Evolutionary conservation across 352 stramenopile species (phyloP), one percentile per base, ranked within the genome.

Genomic region (Globisporangium parvum): DNA sequence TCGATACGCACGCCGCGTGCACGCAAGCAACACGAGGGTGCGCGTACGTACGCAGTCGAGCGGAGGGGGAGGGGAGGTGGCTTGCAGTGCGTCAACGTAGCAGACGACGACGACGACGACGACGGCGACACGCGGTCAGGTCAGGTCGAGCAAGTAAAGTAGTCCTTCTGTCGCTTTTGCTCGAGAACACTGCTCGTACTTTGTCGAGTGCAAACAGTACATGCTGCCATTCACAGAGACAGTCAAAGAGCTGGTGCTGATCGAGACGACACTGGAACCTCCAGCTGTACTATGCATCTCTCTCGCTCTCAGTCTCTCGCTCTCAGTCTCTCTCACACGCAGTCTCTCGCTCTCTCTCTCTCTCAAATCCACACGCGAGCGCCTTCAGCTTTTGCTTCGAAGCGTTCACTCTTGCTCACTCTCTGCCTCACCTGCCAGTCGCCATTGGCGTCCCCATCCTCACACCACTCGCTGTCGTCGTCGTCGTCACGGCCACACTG

Each of bases 261-360:
- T n/a, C 23, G 47, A 52, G 28, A 28, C 26, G 26, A 28, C 26
- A 5, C 5, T 28, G 26, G 5, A 28, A 28, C 26, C 26, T 28
- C 2, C 26, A 28, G 26, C 26, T 37, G 31, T 37, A 37, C 11
- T 10, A 40, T 52, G 47, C 11, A 11, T 37, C 31, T 11, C 31
- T 8, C 11, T 11, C 31, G 24, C 28, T 24, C 37, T 49, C 42
- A 26, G 21, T 49, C 26, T 12, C 40, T 47, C 21, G 17, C 37
- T 21, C 42, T 57, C n/a, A n/a, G n/a, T n/a, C n/a, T n/a, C n/a
- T n/a, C n/a, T n/a, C n/a, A n/a, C n/a, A n/a, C n/a, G n/a, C 42
- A 26, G 21, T 49, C 26, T 12, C 40, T 47, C 39, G 33, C 52
- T 50, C 44, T 41, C 24, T 28, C 41, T 51, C 47, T 45, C 37